Percentiles rank a stretch among this genome's conserved stretches.
phyloP scores from a whole-genome alignment of 2,329 filamentous ascomycete species.

The Coniella lustricola region DNA sequence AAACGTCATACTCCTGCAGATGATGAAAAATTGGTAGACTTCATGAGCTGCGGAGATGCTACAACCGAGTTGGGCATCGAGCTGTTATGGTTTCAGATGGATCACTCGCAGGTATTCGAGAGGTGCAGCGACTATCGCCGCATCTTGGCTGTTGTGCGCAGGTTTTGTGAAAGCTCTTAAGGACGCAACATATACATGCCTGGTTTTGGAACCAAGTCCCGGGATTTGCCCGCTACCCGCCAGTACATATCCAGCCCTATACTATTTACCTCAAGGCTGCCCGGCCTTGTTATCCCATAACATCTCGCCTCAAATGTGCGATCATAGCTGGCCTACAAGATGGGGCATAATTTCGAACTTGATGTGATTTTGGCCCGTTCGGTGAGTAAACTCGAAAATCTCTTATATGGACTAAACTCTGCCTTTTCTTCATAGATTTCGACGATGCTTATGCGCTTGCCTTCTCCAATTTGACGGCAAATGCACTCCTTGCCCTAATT shows the following conservation, averaged over 20 bases:
- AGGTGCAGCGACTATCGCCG: conserved; percentile 12
- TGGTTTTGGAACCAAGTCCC: too few relatives aligned
- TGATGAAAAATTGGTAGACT: conserved; percentile 10
- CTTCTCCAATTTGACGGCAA: conserved; percentile 51
- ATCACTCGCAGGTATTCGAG: conserved; percentile 59
- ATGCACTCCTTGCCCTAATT: conserved; percentile 69
- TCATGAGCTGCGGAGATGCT: conserved; percentile 24
- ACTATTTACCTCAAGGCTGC: too few relatives aligned
- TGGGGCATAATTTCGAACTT: too few relatives aligned
- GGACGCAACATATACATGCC: background rate
- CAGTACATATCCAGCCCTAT: too few relatives aligned
- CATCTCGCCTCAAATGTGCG: too few relatives aligned
- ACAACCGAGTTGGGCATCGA: conserved; percentile 38
- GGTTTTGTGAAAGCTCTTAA: conserved; percentile 5
- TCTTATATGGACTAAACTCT: too few relatives aligned
- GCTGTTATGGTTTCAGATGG: conserved; percentile 54
- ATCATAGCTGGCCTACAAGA: too few relatives aligned
- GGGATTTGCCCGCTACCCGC: too few relatives aligned
- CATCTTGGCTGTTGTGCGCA: conserved; percentile 7
- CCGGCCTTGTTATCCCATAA: too few relatives aligned
- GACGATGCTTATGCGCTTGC: background rate
- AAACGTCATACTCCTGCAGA: background rate
- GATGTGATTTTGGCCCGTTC: too few relatives aligned
- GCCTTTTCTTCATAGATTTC: too few relatives aligned
- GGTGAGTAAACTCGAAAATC: too few relatives aligned